Base-by-base conservation (phyloP, 2,329 filamentous ascomycete species). In the Fusarium fujikuroi region DNA sequence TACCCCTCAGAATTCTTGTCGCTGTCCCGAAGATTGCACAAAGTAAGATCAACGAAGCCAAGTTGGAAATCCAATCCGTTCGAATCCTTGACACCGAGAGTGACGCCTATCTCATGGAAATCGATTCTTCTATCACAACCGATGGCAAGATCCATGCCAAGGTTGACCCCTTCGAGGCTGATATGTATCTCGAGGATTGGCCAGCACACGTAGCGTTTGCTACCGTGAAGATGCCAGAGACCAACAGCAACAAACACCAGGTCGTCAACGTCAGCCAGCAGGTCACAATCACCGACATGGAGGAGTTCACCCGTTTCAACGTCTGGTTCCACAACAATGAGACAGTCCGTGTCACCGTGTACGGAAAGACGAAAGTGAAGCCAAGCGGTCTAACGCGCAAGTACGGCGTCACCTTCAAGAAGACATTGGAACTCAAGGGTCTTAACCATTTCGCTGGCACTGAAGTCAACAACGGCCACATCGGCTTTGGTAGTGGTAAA, bases 11-110 rank as follows among this genome's bases (percentile, higher is more conserved):
- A 75, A 84, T 91, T 77, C 85, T 89, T 60, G 87, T 90, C 52
- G 86, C 80, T 43, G 83, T 91, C 36, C 88, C 88, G 63, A 87
- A 85, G 74, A 87, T 90, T 65, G 87, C 87, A 39, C 89, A 91
- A 79, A 67, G 81, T 61, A 89, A 88, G 80, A 80, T 91, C 69
- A 84, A 91, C 76, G 79, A 84, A 10, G 87, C 88, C 70, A 78
- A 84, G 62, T 84, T 91, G 53, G 81, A 83, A 18, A 84, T 91
- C 69, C 83, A 89, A 75, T 81, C 84, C 66, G 85, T 91, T 77
- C 76, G 81, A 19, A 83, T 90, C 72, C 83, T 84, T 64, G 78
- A 87, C 65, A 84, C 87, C 14, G 74, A 84, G 69, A 73, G 81
- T 60, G 76, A 84, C 52, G 82, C 81, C 47, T 86, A 88, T 77